Percentiles rank a stretch among this genome's conserved stretches.
Conservation (phyloP, 306 rosid species). For the Crotalaria pallida region DNA sequence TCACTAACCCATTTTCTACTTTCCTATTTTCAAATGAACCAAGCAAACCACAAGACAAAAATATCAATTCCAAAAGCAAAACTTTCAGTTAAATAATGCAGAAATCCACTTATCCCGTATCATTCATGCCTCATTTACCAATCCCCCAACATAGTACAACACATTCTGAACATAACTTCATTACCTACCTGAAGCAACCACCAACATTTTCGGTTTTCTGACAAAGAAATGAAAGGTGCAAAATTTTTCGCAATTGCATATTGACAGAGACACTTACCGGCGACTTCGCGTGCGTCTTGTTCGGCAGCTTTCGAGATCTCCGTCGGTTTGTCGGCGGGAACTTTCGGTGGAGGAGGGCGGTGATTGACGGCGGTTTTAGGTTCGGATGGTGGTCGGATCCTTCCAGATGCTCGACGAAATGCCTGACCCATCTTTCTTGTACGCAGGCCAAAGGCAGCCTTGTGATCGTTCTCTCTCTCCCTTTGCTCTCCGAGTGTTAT, state of each 20-base stretch:
- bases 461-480: background rate
- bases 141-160: background rate
- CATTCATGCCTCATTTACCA: background rate
- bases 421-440: conserved; percentile 77
- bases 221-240: background rate
- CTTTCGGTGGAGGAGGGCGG: conserved; percentile 38
- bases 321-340: conserved; percentile 17
- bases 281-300: conserved; percentile 31
- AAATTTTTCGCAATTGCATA: background rate
- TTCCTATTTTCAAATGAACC: background rate
- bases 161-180: background rate
- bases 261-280: conserved; percentile 35
- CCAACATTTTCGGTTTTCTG: background rate
- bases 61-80: background rate
- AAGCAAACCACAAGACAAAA: background rate
- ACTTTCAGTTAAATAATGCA: background rate
- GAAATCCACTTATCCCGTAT: background rate
- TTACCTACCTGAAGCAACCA: background rate
- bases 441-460: background rate
- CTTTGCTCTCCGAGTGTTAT: background rate
- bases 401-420: conserved; percentile 92
- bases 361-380: conserved; percentile 40
- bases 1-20: background rate
- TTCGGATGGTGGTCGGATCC: conserved; percentile 45
- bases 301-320: conserved; percentile 36